A percentile compares a stretch with the other conserved stretches of the same genome.
Evolutionary conservation across 2,329 filamentous ascomycete genomes (phyloP).

Genomic region (Sphaerulina vaccinii): DNA sequence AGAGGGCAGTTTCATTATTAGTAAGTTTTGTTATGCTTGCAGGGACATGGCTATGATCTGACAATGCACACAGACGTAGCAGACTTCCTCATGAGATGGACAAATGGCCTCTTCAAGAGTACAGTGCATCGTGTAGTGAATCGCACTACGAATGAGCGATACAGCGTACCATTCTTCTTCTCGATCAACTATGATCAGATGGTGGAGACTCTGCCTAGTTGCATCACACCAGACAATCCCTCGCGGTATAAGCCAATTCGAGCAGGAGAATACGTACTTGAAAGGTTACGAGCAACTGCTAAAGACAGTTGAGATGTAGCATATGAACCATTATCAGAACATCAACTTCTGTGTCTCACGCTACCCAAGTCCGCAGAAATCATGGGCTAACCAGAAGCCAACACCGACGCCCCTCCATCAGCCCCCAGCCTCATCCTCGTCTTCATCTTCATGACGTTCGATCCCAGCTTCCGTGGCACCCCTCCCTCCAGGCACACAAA

Average conservation of each 20-base stretch:
- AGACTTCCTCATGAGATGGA: conserved; percentile 52
- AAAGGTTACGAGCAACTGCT: conserved; percentile 31
- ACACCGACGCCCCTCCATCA: conserved; percentile 32
- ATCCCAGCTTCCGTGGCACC: conserved; percentile 27
- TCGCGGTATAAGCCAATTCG: conserved; percentile 37
- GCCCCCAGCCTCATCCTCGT: conserved; percentile 31
- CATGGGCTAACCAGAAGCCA: too few species aligned
- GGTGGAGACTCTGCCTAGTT: conserved; percentile 38
- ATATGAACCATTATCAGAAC: too few species aligned
- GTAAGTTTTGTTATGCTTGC: neutral
- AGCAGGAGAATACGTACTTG: conserved; percentile 42
- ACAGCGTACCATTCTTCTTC: conserved; percentile 52
- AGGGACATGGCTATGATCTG: conserved; percentile 27
- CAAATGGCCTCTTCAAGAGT: conserved; percentile 46
- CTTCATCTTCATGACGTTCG: conserved; percentile 29
- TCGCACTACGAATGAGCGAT: conserved; percentile 39
- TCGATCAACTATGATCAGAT: conserved; percentile 16
- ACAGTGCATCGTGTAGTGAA: conserved; percentile 50
- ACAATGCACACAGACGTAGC: conserved; percentile 45
- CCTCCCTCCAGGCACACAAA: conserved; percentile 26
- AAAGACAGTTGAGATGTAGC: conserved; percentile 10
- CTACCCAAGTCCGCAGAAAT: too few species aligned
- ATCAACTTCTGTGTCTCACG: too few species aligned
- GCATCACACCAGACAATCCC: conserved; percentile 35
- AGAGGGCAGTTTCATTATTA: conserved; percentile 49